Evolutionary conservation across 2,329 filamentous ascomycete species (phyloP).

Genomic region (Calonectria montana): DNA sequence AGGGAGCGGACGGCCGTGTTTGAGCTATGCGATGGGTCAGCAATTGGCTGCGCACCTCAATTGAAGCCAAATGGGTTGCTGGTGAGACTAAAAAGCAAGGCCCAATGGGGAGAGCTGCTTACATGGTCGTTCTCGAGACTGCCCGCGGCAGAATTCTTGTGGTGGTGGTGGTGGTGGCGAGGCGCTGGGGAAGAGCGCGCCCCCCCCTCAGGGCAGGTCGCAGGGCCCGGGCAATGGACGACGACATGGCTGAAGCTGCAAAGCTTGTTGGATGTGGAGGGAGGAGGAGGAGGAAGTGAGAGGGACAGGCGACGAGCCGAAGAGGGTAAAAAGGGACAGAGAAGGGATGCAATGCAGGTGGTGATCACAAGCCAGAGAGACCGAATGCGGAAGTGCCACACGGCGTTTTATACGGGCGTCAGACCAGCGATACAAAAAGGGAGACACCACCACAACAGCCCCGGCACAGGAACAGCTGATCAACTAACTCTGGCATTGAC

Average conservation of each 20-base stretch:
- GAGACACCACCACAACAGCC: neutral
- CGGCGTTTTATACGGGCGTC: neutral
- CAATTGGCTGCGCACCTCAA: neutral
- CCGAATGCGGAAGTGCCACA: conserved; percentile 1
- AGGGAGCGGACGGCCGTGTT: conserved; percentile 62
- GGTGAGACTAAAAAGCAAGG: neutral
- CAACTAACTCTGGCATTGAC: neutral
- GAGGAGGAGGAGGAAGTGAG: neutral
- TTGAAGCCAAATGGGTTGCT: neutral
- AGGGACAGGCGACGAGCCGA: neutral
- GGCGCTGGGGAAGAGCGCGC: conserved; percentile 48
- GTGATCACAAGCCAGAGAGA: conserved; percentile 11
- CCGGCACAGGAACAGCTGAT: conserved; percentile 1
- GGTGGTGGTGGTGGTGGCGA: conserved; percentile 31
- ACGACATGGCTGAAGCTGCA: conserved; percentile 47
- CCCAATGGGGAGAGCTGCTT: conserved; percentile 20
- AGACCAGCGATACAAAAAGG: neutral
- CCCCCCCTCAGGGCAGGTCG: conserved; percentile 63
- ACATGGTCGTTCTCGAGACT: conserved; percentile 41
- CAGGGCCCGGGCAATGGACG: conserved; percentile 62
- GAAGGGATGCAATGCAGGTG: neutral
- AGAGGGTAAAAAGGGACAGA: neutral
- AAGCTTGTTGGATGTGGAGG: neutral
- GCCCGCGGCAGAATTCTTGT: conserved; percentile 36
- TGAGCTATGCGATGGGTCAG: conserved; percentile 19